Base-by-base conservation (phyloP, 2,329 filamentous ascomycete genomes). In the Nothomitra cinnamomea region DNA sequence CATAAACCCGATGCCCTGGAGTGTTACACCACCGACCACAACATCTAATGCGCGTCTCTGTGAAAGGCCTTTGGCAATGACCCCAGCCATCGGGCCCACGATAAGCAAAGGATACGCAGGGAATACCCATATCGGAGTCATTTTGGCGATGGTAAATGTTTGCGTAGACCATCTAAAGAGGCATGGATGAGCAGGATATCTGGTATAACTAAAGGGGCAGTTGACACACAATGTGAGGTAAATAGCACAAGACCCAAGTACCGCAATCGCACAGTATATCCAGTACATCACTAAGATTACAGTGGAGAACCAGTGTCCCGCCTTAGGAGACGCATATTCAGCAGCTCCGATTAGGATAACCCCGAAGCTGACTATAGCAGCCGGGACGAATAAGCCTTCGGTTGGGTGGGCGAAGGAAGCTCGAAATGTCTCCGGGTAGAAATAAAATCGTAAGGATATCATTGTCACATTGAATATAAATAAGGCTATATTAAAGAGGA, bases 81-180 rank as follows among this genome's bases (percentile, higher is more conserved):
- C 79, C 17, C 76, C 75, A 3, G 83, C 86, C 59, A 88, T 80
- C 0, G 86, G 83, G 0, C 83, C 86, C 21, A 83, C 79, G 7
- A 92, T 77, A 2, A 94, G 75, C 21, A 92, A 72, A 0, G 87
- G 85, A 58, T 94, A 94, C 0, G 83, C 85, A 0, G 86, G 87
- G 59, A 92, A 92, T 53, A 90, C 87, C 86, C 86, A 92, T 17
- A 87, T 80, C 0, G 86, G 86, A 0, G 86, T 92, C 87, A 94
- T 92, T 52, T 80, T 54, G 35, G 85, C 82, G 49, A 92, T 85
- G 0, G 87, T 81, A 59, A 80, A 81, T 1, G 76, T 79, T 56
- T 78, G 75, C 0, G 78, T 82, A 1, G 75, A 79, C 78, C 78
- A 82, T 60, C 76, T 79, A 35, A 2, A 22, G 28, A 32, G 28